Evolutionary conservation across 2,329 filamentous ascomycete genomes (phyloP), one percentile per base, ranked within the genome.

Genomic region (Xylariaceae sp.): DNA sequence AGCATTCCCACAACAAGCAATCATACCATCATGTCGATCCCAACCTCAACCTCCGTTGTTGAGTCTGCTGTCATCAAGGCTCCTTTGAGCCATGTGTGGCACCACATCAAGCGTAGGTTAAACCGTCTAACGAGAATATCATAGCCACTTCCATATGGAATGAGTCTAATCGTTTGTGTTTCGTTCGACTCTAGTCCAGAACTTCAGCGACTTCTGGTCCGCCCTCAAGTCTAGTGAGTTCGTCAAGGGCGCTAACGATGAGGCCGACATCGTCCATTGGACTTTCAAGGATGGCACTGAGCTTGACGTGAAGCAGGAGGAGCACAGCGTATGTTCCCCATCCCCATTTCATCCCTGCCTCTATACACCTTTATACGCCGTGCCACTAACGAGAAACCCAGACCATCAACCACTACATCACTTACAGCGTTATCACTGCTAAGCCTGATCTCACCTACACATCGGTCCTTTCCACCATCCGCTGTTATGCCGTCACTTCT

Each of bases 371-470:
- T n/a, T n/a, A 21, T 26, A 7, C 16, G 14, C 2, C 7, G 24
- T 8, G 16, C 14, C 34, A 44, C 58, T 65, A 14, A 63, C 36
- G 1, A 37, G n/a, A 12, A 45, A 28, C 16, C 23, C 59, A 87
- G 85, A 82, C 81, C 62, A 87, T 90, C 78, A 85, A 90, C 72
- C 87, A 90, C 79, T 90, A 81, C 79, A 89, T 91, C 75, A 90
- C 87, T 58, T 91, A 90, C 80, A 86, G 82, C 61, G 78, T 90
- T 75, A 90, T 91, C 75, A 82, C 84, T 8, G 81, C 86, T 23
- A 78, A 85, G 74, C 87, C 87, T 8, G 82, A 85, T 61, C 78
- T 90, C 55, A 81, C 78, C 58, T 90, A 90, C 77, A 86, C 85
- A 45, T 84, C 81, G 43, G 86, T 87, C 50, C 77, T 89, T 64